Percentiles rank a stretch among this genome's conserved stretches.
Conservation (phyloP, 495 filamentous ascomycete species). For the Clavariopsis aquatica region DNA sequence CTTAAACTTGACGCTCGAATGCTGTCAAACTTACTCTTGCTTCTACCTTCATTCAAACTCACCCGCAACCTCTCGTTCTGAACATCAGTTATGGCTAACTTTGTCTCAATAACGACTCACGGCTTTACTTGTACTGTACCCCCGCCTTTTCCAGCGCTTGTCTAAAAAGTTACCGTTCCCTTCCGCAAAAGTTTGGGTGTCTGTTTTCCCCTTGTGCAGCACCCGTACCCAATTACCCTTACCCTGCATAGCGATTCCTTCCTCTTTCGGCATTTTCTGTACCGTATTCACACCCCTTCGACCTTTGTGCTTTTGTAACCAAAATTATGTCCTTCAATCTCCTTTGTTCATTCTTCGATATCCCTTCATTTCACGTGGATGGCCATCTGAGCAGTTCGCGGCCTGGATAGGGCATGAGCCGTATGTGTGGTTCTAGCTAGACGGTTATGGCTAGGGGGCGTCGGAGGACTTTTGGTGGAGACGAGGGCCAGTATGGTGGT, state of each 20-base stretch:
- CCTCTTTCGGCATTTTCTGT: slow-evolving; percentile 28
- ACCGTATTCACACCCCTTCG: slow-evolving; percentile 24
- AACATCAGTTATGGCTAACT: slow-evolving; percentile 9
- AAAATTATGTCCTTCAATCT: slow-evolving; percentile 13
- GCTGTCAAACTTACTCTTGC: background rate
- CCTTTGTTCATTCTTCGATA: slow-evolving; percentile 11
- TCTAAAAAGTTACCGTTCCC: slow-evolving; percentile 20
- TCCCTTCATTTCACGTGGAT: slow-evolving; percentile 21
- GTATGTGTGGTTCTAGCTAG: background rate
- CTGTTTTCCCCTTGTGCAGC: slow-evolving; percentile 8
- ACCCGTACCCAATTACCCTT: slow-evolving; percentile 28
- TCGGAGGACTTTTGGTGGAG: background rate
- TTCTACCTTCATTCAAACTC: background rate
- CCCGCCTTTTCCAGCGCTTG: slow-evolving; percentile 20
- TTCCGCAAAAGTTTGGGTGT: slow-evolving; percentile 33
- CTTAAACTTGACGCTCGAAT: slow-evolving; percentile 17
- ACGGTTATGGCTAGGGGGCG: background rate
- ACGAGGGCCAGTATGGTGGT: background rate
- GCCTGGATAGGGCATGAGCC: slow-evolving; percentile 15
- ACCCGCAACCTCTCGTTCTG: background rate
- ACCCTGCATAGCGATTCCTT: slow-evolving; percentile 39
- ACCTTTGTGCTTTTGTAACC: slow-evolving; percentile 13
- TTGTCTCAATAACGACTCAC: slow-evolving; percentile 32
- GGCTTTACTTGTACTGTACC: slow-evolving; percentile 37
- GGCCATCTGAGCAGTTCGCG: slow-evolving; percentile 22